Evolutionary conservation across 768 basidiomycete genomes (phyloP).

Genomic region (Boletus vinaceobasis): DNA sequence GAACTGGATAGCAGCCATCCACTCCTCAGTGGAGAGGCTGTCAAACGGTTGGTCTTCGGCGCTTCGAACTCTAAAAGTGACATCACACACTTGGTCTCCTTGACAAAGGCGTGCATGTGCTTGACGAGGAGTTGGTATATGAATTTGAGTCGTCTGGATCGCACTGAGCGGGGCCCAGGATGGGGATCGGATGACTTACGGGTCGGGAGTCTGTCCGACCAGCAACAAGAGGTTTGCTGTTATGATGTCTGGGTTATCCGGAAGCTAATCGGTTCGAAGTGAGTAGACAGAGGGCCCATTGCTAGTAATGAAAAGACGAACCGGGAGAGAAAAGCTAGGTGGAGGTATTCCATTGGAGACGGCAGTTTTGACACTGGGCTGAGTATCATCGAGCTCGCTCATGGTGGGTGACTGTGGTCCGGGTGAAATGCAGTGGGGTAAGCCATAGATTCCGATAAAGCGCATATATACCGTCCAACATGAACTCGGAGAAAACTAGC

Average conservation of each 20-base stretch:
- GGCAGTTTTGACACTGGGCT: slow-evolving; percentile 19
- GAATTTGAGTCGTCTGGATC: slow-evolving; percentile 41
- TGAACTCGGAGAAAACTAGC: no score
- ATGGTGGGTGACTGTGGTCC: slow-evolving; percentile 6
- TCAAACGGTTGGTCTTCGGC: neutral
- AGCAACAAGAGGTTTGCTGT: slow-evolving; percentile 47
- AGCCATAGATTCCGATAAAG: no score
- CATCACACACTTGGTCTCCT: slow-evolving; percentile 55
- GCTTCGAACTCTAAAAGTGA: neutral
- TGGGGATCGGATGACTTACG: slow-evolving; percentile 30
- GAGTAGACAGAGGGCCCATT: neutral
- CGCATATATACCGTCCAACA: no score
- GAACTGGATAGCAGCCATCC: slow-evolving; percentile 79
- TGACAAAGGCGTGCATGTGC: slow-evolving; percentile 73
- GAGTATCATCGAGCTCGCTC: slow-evolving; percentile 10
- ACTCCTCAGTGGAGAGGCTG: slow-evolving; percentile 77
- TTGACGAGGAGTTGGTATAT: slow-evolving; percentile 51
- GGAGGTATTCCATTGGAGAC: slow-evolving; percentile 40
- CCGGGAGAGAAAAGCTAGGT: slow-evolving; percentile 40
- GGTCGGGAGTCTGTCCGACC: slow-evolving; percentile 34
- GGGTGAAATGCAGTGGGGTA: neutral
- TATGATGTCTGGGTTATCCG: slow-evolving; percentile 47
- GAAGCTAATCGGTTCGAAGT: slow-evolving; percentile 34
- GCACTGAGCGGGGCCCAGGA: neutral
- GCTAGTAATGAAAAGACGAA: slow-evolving; percentile 22